A percentile compares a stretch with the other conserved stretches of the same genome.
These are phyloP conservation scores for Nakazawaea peltata DNA, from an alignment of 805 yeast species.

Conservation along the genomic window DNA sequence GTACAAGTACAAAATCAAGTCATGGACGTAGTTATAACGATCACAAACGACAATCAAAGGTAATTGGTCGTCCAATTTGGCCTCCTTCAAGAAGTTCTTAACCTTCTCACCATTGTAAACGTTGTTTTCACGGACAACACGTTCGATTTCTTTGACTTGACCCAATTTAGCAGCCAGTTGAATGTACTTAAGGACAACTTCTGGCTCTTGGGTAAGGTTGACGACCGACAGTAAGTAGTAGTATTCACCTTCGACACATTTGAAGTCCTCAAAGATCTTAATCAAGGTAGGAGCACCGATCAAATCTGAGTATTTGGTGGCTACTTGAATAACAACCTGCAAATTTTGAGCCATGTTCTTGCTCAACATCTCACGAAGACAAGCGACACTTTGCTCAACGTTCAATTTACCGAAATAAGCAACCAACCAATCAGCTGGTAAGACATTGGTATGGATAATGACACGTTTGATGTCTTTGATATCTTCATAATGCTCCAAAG, in stretches of 20 bases:
- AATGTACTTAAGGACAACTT: constrained; percentile 92
- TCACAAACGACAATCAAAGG: constrained; percentile 97
- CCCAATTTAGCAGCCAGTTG: constrained; percentile 89
- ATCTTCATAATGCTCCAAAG: constrained; percentile 92
- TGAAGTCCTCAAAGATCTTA: constrained; percentile 88
- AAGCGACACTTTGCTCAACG: constrained; percentile 86
- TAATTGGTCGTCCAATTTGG: constrained; percentile 86
- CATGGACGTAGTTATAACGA: constrained; percentile 85
- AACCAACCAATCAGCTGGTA: constrained; percentile 93
- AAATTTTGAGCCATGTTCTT: constrained; percentile 76
- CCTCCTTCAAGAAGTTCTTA: constrained; percentile 93
- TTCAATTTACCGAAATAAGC: constrained; percentile 87
- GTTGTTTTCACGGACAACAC: constrained; percentile 89
- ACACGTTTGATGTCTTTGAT: constrained; percentile 94
- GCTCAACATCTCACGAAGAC: constrained; percentile 80
- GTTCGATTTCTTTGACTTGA: constrained; percentile 89
- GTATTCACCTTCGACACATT: constrained; percentile 88
- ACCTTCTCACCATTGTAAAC: constrained; percentile 96
- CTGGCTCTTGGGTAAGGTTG: constrained; percentile 87
- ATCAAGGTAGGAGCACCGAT: constrained; percentile 82
- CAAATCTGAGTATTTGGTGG: constrained; percentile 91
- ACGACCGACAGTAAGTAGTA: constrained; percentile 91
- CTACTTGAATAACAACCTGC: constrained; percentile 92
- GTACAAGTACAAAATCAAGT: constrained; percentile 85
- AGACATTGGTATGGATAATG: constrained; percentile 73